Evolutionary conservation across 345 rosid species (phyloP), one percentile per base, ranked within the genome.

Genomic region (Acer saccharum): DNA sequence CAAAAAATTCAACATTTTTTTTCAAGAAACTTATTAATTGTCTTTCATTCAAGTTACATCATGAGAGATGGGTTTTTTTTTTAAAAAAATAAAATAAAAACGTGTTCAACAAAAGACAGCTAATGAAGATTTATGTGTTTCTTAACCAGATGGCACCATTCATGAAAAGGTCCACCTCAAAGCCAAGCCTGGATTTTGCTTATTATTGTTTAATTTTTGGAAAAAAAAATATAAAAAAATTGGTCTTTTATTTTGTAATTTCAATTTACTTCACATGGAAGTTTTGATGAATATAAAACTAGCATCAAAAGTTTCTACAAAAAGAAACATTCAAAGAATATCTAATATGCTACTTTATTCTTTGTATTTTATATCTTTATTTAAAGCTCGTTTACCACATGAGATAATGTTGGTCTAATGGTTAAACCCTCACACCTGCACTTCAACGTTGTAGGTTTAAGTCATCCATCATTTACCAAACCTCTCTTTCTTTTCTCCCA

Each of bases 311-410:
- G 65, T n/a, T 32, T 72, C 5, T n/a, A 35, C 10, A 72, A 57
- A 43, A 68, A 35, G 39, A 57, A 61, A 46, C 58, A 69, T 69
- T 27, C 57, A 44, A 57, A 69, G 74, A 27, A 69, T 69, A 68
- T 69, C 46, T 29, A 66, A 5, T 10, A 65, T 55, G 4, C 11
- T n/a, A 25, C 48, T 77, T 77, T 77, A 35, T 77, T 69, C 23
- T 69, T 29, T 62, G 20, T 21, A 69, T 46, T 69, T 77, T 41
- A 11, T n/a, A 69, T 69, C 32, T 8, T 65, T 72, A 65, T 25
- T 73, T 41, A 20, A 35, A 39, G 68, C 39, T 39, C 76, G 3
- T 43, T 32, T 57, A 32, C 29, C 65, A 10, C 6, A 0, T 5
- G 5, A 32, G 35, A 32, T 32, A 4, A 2, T 0, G 5, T 32